Base-by-base conservation (phyloP, 331 rosid species). In the Prunus yedoensis region DNA sequence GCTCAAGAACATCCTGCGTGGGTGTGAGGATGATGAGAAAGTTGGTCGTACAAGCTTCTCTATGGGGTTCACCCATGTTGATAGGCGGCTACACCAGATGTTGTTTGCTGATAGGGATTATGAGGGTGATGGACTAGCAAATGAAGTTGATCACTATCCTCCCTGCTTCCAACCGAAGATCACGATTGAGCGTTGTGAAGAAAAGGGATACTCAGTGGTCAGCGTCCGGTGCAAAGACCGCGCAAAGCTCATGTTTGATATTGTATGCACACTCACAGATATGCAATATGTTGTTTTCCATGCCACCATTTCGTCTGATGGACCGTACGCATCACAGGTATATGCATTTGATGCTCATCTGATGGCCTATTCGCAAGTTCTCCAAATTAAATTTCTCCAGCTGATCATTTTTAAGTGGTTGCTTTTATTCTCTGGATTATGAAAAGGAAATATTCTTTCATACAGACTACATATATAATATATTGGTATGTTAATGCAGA, bases 261-360 rank as follows among this genome's bases (percentile, higher is more conserved):
- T 91, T 60, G 97, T 91, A 41, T 94, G 96, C 91, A 91, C 97
- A 21, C 93, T 88, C 75, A 91, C 96, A 32, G 98, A 93, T 69
- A 93, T 93, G 97, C 89, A 93, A 46, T 93, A 89, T 76, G 96
- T 91, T 77, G 97, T 90, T 83, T 89, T 91, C 84, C 98, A 93
- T 70, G 98, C 97, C 62, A 74, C 89, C 73, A 82, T 93, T 35
- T 87, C 96, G 9, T 89, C 98, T 5, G 92, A 93, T 63, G 90
- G 83, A 41, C 94, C 97, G 27, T 91, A 89, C 65, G 97, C 97
- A 52, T 83, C 93, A 35, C 97, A 91, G 91, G 98, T 89, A 78
- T 38, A 14, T 23, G 25, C 12, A 32, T 59, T 13, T 63, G 15
- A 8, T 17, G 68, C 68, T 63, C 25, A 8, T 62, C 21, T 62